phyloP scores from a whole-genome alignment of 1,284 basidiomycete species.

The Marasmius tenuissimus region DNA sequence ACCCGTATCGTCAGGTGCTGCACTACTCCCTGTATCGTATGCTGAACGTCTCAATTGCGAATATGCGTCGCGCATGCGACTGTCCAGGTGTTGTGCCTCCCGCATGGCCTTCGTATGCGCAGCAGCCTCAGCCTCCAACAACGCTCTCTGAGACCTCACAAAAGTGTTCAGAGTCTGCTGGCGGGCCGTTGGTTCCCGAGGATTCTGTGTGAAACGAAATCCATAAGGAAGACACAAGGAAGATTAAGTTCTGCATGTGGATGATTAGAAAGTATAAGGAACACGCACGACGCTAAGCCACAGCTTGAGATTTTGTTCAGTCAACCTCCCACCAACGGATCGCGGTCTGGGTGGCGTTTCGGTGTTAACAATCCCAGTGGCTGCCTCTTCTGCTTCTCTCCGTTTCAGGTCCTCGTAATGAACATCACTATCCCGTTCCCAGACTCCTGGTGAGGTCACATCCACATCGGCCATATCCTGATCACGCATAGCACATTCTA shows the following conservation, averaged over 20 bases:
- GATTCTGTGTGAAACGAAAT: constrained; percentile 52
- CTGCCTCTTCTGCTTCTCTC: constrained; percentile 72
- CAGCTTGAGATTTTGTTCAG: constrained; percentile 81
- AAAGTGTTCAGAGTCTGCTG: constrained; percentile 72
- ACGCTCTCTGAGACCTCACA: constrained; percentile 65
- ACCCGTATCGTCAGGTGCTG: constrained; percentile 52
- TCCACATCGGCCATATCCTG: constrained; percentile 97
- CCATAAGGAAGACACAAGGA: constrained; percentile 7
- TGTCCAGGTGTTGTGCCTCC: constrained; percentile 73
- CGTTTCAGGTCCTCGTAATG: constrained; percentile 78
- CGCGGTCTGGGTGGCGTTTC: constrained; percentile 57
- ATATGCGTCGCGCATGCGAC: constrained; percentile 74
- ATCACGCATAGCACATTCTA: constrained; percentile 99
- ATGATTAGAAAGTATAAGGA: constrained; percentile 12
- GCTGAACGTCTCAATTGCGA: constrained; percentile 74
- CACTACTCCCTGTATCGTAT: constrained; percentile 57
- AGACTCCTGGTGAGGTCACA: constrained; percentile 83
- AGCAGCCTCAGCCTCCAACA: constrained; percentile 74
- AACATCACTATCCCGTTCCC: constrained; percentile 90
- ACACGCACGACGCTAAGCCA: constrained; percentile 80
- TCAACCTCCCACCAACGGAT: constrained; percentile 67
- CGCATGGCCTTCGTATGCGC: constrained; percentile 75
- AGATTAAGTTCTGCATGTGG: background rate
- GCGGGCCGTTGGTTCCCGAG: constrained; percentile 75
- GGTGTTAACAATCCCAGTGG: constrained; percentile 41